phyloP scores from a whole-genome alignment of 1,139 yeast species.

The Geotrichum europaeum region DNA sequence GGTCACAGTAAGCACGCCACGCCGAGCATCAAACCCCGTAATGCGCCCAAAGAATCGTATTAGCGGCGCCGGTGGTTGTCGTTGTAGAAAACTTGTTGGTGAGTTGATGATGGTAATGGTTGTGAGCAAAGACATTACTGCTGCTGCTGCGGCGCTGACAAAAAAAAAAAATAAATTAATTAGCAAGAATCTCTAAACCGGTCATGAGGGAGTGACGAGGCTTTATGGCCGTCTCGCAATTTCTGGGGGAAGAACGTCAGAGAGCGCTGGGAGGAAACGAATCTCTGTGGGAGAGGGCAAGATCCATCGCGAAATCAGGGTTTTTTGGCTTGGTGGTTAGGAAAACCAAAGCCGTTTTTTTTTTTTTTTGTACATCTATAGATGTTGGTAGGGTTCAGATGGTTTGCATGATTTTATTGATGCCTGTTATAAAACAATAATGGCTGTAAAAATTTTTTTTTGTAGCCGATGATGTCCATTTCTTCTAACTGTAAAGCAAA shows the following conservation, averaged over 20 bases:
- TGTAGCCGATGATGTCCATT: too few species aligned
- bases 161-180: not conserved
- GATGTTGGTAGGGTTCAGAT: too few species aligned
- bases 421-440: too few species aligned
- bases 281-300: not conserved
- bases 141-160: not conserved
- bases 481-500: too few species aligned
- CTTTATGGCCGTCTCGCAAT: too few species aligned
- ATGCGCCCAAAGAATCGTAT: conserved; percentile 14
- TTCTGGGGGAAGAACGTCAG: too few species aligned
- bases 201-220: not conserved
- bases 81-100: not conserved
- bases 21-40: not conserved
- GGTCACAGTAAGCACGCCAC: conserved; percentile 2
- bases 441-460: too few species aligned
- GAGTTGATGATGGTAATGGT: conserved; percentile 8
- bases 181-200: not conserved
- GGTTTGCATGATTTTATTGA: too few species aligned
- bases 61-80: conserved; percentile 3
- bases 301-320: not conserved
- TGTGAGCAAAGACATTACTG: conserved; percentile 9
- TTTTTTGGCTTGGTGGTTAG: too few species aligned
- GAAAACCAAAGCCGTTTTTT: too few species aligned
- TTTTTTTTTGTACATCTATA: too few species aligned
- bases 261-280: too few species aligned